Base-by-base conservation (phyloP, 805 yeast genomes). In the Sungouiella blattae region DNA sequence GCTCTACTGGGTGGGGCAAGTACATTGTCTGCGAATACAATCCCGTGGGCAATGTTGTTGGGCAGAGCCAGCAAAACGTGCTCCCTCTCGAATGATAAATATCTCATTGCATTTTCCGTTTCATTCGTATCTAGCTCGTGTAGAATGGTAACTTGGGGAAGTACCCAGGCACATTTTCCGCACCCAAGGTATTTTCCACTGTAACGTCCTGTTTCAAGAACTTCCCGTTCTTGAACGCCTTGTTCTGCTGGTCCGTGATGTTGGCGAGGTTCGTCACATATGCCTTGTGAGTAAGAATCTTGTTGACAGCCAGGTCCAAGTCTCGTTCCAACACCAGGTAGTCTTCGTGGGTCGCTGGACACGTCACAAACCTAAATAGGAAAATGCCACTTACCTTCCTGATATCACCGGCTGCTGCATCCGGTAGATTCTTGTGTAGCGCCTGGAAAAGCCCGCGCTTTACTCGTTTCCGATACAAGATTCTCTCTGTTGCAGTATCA, bases 391-490 rank as follows among this genome's bases (percentile, higher is more conserved):
- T 35, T n/a, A 47, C 41, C 13, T 33, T 38, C 4, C 17, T 37
- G 5, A 40, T 36, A 1, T 35, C 44, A 3, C 16, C 13, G 6
- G 33, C 32, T 4, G 21, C 22, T n/a, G 11, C n/a, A 6, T 28
- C 24, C 4, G 22, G 30, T 4, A 41, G 40, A 4, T 33, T 23
- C 26, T 25, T 28, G 21, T 43, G 47, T 6, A 47, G 33, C 9
- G 40, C 33, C n/a, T 18, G 20, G 29, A 35, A 37, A 5, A 47
- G 32, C 2, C 36, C 27, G 13, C 42, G 22, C 15, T 41, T 46
- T 78, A 41, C 73, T 82, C 13, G 37, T 33, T 56, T 60, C 12
- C 64, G 45, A 36, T 49, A 55, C 27, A 42, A 38, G 13, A 51
- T 35, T 28, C 73, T 39, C 2, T 55, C 56, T 17, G 53, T 55